These are phyloP conservation scores for Botrytis squamosa DNA, from an alignment of 2,329 filamentous ascomycete genomes.

Conservation along the genomic window DNA sequence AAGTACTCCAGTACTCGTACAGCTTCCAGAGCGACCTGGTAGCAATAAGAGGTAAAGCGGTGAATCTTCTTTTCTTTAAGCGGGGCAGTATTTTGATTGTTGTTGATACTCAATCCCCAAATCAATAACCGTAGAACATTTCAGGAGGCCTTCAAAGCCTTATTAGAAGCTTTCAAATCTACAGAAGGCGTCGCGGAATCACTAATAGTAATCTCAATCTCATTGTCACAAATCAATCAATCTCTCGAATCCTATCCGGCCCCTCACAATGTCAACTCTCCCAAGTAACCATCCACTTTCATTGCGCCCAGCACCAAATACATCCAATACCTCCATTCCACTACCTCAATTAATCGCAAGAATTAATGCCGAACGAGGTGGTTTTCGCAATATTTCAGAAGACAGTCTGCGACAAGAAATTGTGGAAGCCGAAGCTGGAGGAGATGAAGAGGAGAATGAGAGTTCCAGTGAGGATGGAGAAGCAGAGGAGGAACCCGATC, in stretches of 20 bases:
- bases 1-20: not conserved
- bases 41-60: not conserved
- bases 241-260: not conserved
- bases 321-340: conserved; percentile 55
- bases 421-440: conserved; percentile 41
- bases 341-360: conserved; percentile 76
- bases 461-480: conserved; percentile 51
- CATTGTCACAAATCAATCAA: too few species aligned
- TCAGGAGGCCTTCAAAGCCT: not conserved
- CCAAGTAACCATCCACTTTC: conserved; percentile 52
- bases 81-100: not conserved
- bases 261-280: conserved; percentile 37
- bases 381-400: conserved; percentile 79
- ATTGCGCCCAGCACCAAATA: conserved; percentile 60
- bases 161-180: not conserved
- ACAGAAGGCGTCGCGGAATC: not conserved
- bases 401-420: conserved; percentile 70
- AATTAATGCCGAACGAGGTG: conserved; percentile 74
- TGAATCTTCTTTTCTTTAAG: conserved; percentile 6
- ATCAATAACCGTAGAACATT: not conserved
- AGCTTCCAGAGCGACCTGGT: not conserved
- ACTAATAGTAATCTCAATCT: not conserved
- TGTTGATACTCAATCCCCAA: not conserved
- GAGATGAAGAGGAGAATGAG: conserved; percentile 39
- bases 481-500: conserved; percentile 45